Base-by-base conservation (phyloP, 805 yeast species). In the Starmerella ratchasimensis region DNA sequence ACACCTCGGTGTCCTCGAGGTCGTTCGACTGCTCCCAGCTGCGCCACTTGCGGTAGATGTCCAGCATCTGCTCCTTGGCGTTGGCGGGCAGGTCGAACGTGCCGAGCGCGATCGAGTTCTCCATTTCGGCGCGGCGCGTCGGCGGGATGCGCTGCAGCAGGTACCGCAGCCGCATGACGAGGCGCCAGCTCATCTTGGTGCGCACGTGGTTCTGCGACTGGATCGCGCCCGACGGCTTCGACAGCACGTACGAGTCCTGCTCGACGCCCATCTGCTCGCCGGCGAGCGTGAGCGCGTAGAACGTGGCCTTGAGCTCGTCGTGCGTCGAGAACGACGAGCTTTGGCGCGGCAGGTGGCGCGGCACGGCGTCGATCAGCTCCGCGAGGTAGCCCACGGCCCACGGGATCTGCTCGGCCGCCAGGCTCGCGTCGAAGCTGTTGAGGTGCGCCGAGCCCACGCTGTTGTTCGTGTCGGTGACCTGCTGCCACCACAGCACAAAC, bases 211-310 rank as follows among this genome's bases (percentile, higher is more conserved):
- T 69, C 15, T 67, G 65, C 3, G 84, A 69, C 37, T 94, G 65
- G 33, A 82, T 69, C 22, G 83, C 72, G 49, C 80, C 76, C 0
- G 95, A 78, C 0, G 96, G 95, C 36, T 83, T 77, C 1, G 96
- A 86, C 36, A 88, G 68, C 15, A 84, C 94, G 5, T 81, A 74
- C 0, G 97, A 93, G 50, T 90, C 97, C 44, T 80, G 80, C 34
- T 74, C 74, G 30, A 84, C 69, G 22, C 68, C 67, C 48, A 57
- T 68, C 18, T 52, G 50, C 22, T 62, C 67, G 34, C 76, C 69
- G 4, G 76, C 74, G 38, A 36, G 36, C 2, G 50, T 42, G 15
- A 46, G 23, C 9, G 46, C 38, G 17, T 39, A 37, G 34, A 46
- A 42, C 21, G 42, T 34, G 13, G 42, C 39, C 15, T 25, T 26